These are phyloP conservation scores for Crithidia mellificae DNA, from an alignment of 208 protist genomes.

Conservation along the genomic window DNA sequence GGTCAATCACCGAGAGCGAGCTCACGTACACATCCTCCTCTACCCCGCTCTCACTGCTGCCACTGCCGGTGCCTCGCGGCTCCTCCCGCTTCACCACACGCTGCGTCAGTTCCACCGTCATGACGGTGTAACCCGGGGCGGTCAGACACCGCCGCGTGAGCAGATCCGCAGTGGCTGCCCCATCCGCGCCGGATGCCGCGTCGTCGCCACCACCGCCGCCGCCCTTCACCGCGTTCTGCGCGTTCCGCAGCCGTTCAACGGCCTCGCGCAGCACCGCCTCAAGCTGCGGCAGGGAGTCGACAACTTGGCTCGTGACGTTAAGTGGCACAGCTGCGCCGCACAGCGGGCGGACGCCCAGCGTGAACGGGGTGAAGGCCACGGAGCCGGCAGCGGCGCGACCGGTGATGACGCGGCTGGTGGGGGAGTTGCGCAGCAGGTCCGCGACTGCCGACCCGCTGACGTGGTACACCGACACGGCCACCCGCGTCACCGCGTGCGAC, in stretches of 20 bases:
- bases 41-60: background rate
- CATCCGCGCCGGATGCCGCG: too few species aligned
- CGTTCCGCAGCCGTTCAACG: slow-evolving; percentile 20
- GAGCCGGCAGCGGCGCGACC: background rate
- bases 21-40: slow-evolving; percentile 17
- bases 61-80: background rate
- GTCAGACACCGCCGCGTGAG: slow-evolving; percentile 16
- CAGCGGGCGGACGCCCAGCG: slow-evolving; percentile 12
- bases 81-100: background rate
- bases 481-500: slow-evolving; percentile 23
- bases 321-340: slow-evolving; percentile 7
- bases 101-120: slow-evolving; percentile 24
- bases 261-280: slow-evolving; percentile 21
- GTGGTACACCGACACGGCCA: slow-evolving; percentile 30
- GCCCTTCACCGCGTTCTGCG: slow-evolving; percentile 1
- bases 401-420: slow-evolving; percentile 11
- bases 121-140: slow-evolving; percentile 19
- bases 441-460: slow-evolving; percentile 19
- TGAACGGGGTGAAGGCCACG: slow-evolving; percentile 11
- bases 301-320: slow-evolving; percentile 10
- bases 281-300: slow-evolving; percentile 12
- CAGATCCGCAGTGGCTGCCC: background rate
- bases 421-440: slow-evolving; percentile 23
- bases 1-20: slow-evolving; percentile 20
- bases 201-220: background rate